Evolutionary conservation across 352 stramenopile species (phyloP).

Genomic region (Phytopythium ostracodes): DNA sequence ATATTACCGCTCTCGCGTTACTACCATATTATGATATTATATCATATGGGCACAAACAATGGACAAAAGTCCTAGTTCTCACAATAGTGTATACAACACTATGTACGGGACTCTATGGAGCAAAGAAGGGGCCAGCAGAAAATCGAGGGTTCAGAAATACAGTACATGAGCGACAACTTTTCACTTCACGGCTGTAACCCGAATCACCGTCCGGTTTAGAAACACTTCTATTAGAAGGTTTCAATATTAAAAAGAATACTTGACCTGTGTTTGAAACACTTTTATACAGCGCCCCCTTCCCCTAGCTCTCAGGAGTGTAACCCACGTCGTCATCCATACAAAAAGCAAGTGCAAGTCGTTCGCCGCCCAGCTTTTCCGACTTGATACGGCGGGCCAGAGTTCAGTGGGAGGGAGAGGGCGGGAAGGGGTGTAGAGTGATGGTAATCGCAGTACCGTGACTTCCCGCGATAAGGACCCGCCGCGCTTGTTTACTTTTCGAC

Average conservation of each 20-base stretch:
- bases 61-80: no score
- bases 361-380: no score
- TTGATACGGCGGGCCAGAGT: background rate
- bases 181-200: background rate
- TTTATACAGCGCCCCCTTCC: background rate
- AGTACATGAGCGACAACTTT: background rate
- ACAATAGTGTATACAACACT: no score
- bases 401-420: background rate
- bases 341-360: background rate
- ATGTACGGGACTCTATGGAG: no score
- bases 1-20: no score
- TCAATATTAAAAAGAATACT: background rate
- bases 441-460: conserved; percentile 3
- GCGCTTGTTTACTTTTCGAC: no score
- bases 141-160: background rate
- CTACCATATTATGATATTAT: no score
- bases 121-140: background rate
- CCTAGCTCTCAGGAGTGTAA: background rate
- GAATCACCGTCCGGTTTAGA: background rate
- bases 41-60: no score
- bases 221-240: background rate
- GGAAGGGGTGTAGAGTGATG: background rate
- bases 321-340: background rate
- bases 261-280: background rate
- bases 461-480: background rate